Evolutionary conservation across 805 yeast genomes (phyloP).

Genomic region (Isabelozyma gotoi): DNA sequence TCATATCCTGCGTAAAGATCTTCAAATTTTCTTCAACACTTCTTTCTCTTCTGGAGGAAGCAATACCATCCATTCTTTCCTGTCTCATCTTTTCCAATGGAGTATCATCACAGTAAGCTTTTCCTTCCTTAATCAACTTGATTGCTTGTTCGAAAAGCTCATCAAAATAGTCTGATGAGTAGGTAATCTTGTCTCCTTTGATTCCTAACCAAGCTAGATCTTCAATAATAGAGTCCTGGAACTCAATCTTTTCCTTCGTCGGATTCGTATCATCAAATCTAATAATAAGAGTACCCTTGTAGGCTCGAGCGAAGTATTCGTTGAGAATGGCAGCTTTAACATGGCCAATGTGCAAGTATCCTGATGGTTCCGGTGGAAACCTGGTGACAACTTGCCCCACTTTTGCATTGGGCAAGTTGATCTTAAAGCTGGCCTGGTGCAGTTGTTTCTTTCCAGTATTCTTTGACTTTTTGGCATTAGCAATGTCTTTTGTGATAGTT

Average conservation of each 20-base stretch:
- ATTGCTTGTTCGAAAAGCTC: conserved; percentile 86
- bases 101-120: conserved; percentile 97
- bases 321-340: conserved; percentile 97
- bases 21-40: conserved; percentile 87
- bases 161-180: conserved; percentile 92
- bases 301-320: conserved; percentile 93
- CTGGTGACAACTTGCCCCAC: conserved; percentile 96
- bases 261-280: conserved; percentile 99
- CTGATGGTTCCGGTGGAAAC: conserved; percentile 99
- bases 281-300: conserved; percentile 93
- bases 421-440: conserved; percentile 94
- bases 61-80: conserved; percentile 96
- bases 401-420: conserved; percentile 86
- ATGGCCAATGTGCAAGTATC: conserved; percentile 98
- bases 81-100: conserved; percentile 95
- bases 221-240: conserved; percentile 89
- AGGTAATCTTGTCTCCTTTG: conserved; percentile 85
- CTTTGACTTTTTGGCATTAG: too few relatives aligned
- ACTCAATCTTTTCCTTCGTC: conserved; percentile 91
- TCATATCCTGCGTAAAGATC: conserved; percentile 89
- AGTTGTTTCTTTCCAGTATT: conserved; percentile 86
- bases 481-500: too few relatives aligned
- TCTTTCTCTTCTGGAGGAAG: conserved; percentile 89
- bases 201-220: conserved; percentile 89
- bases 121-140: conserved; percentile 88